phyloP scores from a whole-genome alignment of 2,329 filamentous ascomycete species.

The Botrytis elliptica region DNA sequence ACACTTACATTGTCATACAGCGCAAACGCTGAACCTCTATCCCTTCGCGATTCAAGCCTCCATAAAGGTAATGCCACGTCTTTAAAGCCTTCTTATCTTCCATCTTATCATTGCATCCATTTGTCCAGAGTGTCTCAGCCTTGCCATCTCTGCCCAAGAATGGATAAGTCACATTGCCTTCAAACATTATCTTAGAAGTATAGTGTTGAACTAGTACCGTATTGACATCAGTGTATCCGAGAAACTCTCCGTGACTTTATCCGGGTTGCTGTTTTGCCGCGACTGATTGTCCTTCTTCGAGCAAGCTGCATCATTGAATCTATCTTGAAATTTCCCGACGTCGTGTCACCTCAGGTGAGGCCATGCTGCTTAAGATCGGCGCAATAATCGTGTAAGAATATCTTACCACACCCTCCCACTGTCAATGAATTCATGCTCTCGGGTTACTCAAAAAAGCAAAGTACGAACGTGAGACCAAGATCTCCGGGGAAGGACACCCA shows the following conservation, averaged over 20 bases:
- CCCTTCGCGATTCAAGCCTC: neutral
- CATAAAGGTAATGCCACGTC: slow-evolving; percentile 11
- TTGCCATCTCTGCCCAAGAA: neutral
- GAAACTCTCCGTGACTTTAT: slow-evolving; percentile 3
- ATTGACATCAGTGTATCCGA: neutral
- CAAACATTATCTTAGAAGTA: neutral
- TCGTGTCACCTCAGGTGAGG: neutral
- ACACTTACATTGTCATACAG: neutral
- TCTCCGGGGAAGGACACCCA: neutral
- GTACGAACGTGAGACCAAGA: neutral
- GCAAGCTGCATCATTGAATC: slow-evolving; percentile 1
- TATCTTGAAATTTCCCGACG: neutral
- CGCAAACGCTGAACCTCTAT: neutral
- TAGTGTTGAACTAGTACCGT: neutral
- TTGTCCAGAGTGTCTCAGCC: slow-evolving; percentile 2
- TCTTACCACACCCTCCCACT: neutral
- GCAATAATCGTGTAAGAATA: neutral
- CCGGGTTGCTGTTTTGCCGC: neutral
- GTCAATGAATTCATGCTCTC: neutral
- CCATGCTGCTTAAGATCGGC: neutral
- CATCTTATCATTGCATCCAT: neutral
- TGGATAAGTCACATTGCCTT: neutral
- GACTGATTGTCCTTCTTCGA: neutral
- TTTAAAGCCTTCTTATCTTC: neutral
- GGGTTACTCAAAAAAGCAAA: neutral